phyloP scores from a whole-genome alignment of 169 alveolate species.

The Plasmodium vivax region DNA sequence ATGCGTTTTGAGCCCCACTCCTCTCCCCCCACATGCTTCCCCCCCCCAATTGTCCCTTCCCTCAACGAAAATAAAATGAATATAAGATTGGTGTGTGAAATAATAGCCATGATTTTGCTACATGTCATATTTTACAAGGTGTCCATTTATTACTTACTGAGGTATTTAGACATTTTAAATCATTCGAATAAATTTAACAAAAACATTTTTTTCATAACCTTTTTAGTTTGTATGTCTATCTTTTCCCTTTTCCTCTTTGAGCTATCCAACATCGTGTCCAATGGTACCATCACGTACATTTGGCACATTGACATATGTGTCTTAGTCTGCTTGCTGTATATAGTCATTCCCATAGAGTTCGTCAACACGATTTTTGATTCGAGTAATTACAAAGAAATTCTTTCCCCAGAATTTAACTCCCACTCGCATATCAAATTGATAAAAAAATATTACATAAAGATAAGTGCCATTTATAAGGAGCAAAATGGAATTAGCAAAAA shows the following conservation, averaged over 20 bases:
- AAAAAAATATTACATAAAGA: constrained; percentile 43
- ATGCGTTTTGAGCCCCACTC: constrained; percentile 3
- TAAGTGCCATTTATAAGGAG: constrained; percentile 37
- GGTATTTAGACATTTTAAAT: constrained; percentile 65
- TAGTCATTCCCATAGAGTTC: constrained; percentile 61
- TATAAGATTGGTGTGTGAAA: constrained; percentile 30
- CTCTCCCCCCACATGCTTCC: background rate
- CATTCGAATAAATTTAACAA: constrained; percentile 63
- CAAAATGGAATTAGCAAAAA: constrained; percentile 27
- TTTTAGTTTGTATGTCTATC: constrained; percentile 63
- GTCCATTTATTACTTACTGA: constrained; percentile 33
- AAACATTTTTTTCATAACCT: constrained; percentile 60
- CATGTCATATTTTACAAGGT: constrained; percentile 64
- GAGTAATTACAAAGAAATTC: constrained; percentile 48
- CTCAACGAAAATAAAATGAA: constrained; percentile 23
- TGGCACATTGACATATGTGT: constrained; percentile 70
- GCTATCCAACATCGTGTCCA: constrained; percentile 40
- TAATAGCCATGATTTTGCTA: constrained; percentile 38
- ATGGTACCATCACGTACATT: constrained; percentile 25
- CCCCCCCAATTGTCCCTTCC: background rate
- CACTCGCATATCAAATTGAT: constrained; percentile 57
- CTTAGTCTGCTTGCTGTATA: constrained; percentile 37
- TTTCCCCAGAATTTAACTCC: constrained; percentile 58
- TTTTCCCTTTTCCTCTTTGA: constrained; percentile 63
- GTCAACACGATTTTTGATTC: constrained; percentile 54